phyloP scores from a whole-genome alignment of 176 grass and related monocot genomes.

The Aegilops umbellulata region DNA sequence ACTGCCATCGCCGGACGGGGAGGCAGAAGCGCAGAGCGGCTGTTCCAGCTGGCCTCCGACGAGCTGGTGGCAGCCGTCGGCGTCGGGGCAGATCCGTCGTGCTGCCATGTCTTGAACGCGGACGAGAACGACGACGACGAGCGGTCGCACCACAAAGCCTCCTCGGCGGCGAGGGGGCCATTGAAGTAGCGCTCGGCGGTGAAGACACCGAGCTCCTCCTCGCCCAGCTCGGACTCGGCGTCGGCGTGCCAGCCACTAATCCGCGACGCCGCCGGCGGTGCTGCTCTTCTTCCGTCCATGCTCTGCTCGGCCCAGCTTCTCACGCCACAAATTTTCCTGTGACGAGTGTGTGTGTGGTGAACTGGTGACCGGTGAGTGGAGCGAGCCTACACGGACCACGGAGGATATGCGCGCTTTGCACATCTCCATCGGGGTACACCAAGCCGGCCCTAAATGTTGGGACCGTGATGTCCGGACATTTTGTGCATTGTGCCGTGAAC shows the following conservation, averaged over 20 bases:
- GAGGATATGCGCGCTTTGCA: too few species aligned
- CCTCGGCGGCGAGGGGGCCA: slow-evolving; percentile 6
- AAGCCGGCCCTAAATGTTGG: too few species aligned
- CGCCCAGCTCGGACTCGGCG: not conserved
- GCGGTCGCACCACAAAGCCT: slow-evolving; percentile 25
- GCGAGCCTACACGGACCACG: not conserved
- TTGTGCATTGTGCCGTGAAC: too few species aligned
- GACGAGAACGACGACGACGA: slow-evolving; percentile 39
- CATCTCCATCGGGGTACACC: too few species aligned
- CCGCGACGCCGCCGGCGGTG: not conserved
- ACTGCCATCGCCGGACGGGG: not conserved
- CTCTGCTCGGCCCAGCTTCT: not conserved
- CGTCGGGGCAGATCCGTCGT: not conserved
- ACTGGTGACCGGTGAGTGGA: not conserved
- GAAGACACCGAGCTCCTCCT: slow-evolving; percentile 35
- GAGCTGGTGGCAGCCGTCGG: slow-evolving; percentile 38
- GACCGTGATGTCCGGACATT: too few species aligned
- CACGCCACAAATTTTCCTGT: not conserved
- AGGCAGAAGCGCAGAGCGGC: slow-evolving; percentile 25
- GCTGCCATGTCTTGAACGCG: slow-evolving; percentile 24
- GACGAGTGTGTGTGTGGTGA: not conserved
- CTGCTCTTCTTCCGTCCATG: slow-evolving; percentile 2
- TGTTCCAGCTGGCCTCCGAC: slow-evolving; percentile 52
- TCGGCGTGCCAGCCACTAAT: not conserved
- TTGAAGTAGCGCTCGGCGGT: slow-evolving; percentile 59